phyloP scores from a whole-genome alignment of 805 yeast genomes.

The Sugiyamaella mastotermitis region DNA sequence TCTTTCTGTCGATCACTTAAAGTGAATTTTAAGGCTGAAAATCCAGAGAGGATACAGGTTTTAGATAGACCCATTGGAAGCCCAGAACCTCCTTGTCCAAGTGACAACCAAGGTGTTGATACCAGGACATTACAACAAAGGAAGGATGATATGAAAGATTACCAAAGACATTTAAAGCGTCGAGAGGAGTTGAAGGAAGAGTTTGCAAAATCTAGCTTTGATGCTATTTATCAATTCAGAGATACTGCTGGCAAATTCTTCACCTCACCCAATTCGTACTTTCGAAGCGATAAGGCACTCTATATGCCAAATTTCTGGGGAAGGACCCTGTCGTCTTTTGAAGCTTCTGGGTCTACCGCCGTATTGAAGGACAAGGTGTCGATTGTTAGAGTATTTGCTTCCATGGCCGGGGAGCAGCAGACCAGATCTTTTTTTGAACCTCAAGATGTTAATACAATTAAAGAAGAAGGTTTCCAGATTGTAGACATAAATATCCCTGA shows the following conservation, averaged over 20 bases:
- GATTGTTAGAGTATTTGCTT: constrained; percentile 59
- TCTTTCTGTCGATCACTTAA: no score
- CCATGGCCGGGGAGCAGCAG: constrained; percentile 66
- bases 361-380: constrained; percentile 47
- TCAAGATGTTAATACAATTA: constrained; percentile 37
- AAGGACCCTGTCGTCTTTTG: constrained; percentile 37
- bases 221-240: constrained; percentile 55
- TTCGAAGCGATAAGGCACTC: constrained; percentile 62
- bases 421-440: constrained; percentile 53
- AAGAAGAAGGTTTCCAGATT: constrained; percentile 48
- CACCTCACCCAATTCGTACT: constrained; percentile 72
- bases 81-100: constrained; percentile 31
- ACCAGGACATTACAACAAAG: constrained; percentile 33
- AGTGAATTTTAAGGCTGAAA: constrained; percentile 6
- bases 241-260: constrained; percentile 83
- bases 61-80: constrained; percentile 46
- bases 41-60: constrained; percentile 16
- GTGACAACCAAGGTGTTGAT: constrained; percentile 38
- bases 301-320: constrained; percentile 80
- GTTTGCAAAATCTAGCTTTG: constrained; percentile 61
- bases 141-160: constrained; percentile 43
- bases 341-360: constrained; percentile 30
- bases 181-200: constrained; percentile 53
- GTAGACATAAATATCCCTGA: constrained; percentile 76
- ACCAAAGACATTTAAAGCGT: constrained; percentile 42